Percentiles rank a stretch among this genome's conserved stretches.
These are phyloP conservation scores for Elsinoe necatrix DNA, from an alignment of 2,329 filamentous ascomycete species.

Conservation along the genomic window DNA sequence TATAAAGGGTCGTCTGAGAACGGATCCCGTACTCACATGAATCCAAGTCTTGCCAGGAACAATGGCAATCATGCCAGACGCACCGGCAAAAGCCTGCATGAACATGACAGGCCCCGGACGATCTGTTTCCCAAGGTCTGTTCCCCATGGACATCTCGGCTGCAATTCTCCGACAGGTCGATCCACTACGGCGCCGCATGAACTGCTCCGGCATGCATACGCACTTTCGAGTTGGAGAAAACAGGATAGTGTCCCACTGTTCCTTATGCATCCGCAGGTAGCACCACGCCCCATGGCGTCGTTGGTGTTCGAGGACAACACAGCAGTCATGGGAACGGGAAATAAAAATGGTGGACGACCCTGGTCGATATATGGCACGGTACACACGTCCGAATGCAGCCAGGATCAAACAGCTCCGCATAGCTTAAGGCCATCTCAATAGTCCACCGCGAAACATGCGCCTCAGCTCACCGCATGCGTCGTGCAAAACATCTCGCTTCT, in stretches of 20 bases:
- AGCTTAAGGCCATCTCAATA: slow-evolving; percentile 11
- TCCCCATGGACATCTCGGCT: slow-evolving; percentile 9
- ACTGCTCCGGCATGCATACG: background rate
- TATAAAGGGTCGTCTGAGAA: background rate
- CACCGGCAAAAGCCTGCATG: background rate
- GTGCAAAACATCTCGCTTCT: slow-evolving; percentile 11
- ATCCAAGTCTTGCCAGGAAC: background rate
- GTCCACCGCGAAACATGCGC: slow-evolving; percentile 11
- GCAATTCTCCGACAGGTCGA: slow-evolving; percentile 2
- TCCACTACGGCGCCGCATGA: slow-evolving; percentile 3
- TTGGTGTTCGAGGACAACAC: background rate
- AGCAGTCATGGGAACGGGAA: background rate
- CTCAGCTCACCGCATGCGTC: slow-evolving; percentile 13
- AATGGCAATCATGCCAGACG: too few relatives aligned
- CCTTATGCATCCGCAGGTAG: background rate
- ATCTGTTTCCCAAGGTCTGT: slow-evolving; percentile 13
- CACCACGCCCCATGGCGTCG: slow-evolving; percentile 1
- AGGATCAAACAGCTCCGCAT: background rate
- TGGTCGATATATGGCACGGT: background rate
- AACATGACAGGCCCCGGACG: background rate
- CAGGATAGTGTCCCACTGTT: background rate
- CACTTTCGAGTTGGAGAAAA: background rate
- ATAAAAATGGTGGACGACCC: background rate
- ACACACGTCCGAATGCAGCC: background rate
- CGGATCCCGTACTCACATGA: background rate